phyloP scores from a whole-genome alignment of 768 basidiomycete species.

The Pleurotus tuber-regium region DNA sequence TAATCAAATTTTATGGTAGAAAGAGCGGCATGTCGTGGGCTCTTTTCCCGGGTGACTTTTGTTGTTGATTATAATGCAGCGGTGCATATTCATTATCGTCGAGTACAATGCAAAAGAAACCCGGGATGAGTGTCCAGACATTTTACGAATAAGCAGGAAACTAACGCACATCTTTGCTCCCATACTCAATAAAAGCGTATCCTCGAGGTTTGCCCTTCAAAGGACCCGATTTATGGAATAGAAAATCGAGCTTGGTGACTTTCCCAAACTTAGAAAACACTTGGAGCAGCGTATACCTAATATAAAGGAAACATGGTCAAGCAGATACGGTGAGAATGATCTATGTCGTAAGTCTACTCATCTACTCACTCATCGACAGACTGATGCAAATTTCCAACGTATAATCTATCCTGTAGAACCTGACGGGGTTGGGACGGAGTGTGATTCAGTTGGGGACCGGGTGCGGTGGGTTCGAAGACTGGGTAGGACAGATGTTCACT shows the following conservation, averaged over 20 bases:
- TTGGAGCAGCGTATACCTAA: constrained; percentile 84
- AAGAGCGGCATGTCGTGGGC: too few relatives aligned
- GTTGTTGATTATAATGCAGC: background rate
- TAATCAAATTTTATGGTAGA: background rate
- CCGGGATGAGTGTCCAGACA: constrained; percentile 45
- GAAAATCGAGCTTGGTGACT: constrained; percentile 87
- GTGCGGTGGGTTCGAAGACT: background rate
- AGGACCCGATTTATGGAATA: constrained; percentile 92
- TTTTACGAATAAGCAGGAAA: constrained; percentile 13
- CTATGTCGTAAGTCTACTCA: background rate
- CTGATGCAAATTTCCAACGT: constrained; percentile 86
- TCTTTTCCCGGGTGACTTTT: constrained; percentile 17
- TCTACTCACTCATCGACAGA: constrained; percentile 78
- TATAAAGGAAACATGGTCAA: constrained; percentile 25
- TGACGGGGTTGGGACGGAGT: constrained; percentile 23
- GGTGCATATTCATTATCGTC: constrained; percentile 6
- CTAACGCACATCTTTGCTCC: constrained; percentile 70
- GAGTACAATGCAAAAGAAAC: constrained; percentile 26
- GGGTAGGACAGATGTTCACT: background rate
- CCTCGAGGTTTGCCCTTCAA: constrained; percentile 92
- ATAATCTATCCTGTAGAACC: constrained; percentile 71
- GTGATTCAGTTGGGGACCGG: background rate
- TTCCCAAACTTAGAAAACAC: constrained; percentile 91
- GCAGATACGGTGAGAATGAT: background rate
- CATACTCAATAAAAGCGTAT: constrained; percentile 92